Evolutionary conservation across 2,329 filamentous ascomycete species (phyloP), one percentile per base, ranked within the genome.

Genomic region (Westerdykella sp.): DNA sequence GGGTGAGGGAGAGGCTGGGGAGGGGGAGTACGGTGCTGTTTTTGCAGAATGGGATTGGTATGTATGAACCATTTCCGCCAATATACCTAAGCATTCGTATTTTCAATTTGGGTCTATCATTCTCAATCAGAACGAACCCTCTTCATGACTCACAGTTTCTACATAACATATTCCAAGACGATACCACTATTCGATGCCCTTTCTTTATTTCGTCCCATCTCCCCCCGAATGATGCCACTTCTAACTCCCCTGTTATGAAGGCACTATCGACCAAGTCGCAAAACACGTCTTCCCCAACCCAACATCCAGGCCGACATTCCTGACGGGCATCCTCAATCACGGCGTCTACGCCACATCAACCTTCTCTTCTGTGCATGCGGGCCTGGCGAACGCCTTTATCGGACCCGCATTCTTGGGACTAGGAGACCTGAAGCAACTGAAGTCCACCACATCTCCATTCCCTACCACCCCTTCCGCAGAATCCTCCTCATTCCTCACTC

Each of bases 21-120:
- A 0, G 75, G 93, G 9, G 80, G 16, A 85, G 83, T 1, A 84
- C 85, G 0, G 75, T 94, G 7, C 80, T 84, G 50, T 75, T 93
- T 40, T 65, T 90, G 40, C 83, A 86, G 42, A 84, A 88, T 46
- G 87, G 88, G 1, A 76, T 96, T 61, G 90, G 90, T 2, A 71
- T 88, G 40, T 41, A 42, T 14, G 11, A 9, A 7, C 11, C 3
- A 10, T 28, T 12, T 28, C 18, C 18, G 18, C 18, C 18, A 3
- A 21, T 21, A 6, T 21, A 21, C 18, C 3, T 6, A 21, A 21
- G 18, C 18, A 21, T 21, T 21, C 6, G 18, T 6, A 6, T 6
- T 22, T 22, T 41, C 23, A 12, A 13, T 37, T 30, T 3, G 4
- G 5, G 5, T 40, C 10, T 3, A 7, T n/a, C 7, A 28, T 40